Evolutionary conservation across 2,329 filamentous ascomycete species (phyloP).

Genomic region (Rutstroemia sp.): DNA sequence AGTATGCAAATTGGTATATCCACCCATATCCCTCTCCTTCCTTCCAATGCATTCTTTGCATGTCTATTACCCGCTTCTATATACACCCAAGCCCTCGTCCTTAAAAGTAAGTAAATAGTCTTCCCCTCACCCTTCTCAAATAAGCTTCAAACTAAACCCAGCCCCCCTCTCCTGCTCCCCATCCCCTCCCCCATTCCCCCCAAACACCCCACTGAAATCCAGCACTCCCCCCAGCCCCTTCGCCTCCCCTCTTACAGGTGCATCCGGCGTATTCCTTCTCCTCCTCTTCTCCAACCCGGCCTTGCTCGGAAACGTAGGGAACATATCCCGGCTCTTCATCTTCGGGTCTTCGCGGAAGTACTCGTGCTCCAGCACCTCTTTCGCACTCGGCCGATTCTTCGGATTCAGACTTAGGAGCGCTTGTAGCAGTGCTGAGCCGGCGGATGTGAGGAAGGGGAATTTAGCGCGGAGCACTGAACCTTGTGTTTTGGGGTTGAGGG

Average conservation of each 20-base stretch:
- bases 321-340: slow-evolving; percentile 85
- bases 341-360: slow-evolving; percentile 89
- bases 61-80: neutral
- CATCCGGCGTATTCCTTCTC: slow-evolving; percentile 68
- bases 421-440: slow-evolving; percentile 63
- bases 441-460: slow-evolving; percentile 74
- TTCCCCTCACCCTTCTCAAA: slow-evolving; percentile 24
- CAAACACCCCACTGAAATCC: slow-evolving; percentile 67
- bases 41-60: neutral
- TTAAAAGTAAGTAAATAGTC: neutral
- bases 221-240: slow-evolving; percentile 32
- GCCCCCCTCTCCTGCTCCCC: slow-evolving; percentile 51
- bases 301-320: slow-evolving; percentile 94
- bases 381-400: slow-evolving; percentile 58
- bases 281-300: slow-evolving; percentile 82
- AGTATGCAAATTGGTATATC: slow-evolving; percentile 1
- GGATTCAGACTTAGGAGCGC: slow-evolving; percentile 71
- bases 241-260: slow-evolving; percentile 67
- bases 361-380: slow-evolving; percentile 66
- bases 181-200: slow-evolving; percentile 53
- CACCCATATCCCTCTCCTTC: neutral
- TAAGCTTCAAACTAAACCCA: slow-evolving; percentile 59
- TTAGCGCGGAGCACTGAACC: slow-evolving; percentile 59
- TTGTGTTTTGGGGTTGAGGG: slow-evolving; percentile 31
- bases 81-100: neutral